Evolutionary conservation across 208 protist species (phyloP), one percentile per base, ranked within the genome.

Genomic region (Leishmania gerbilli): DNA sequence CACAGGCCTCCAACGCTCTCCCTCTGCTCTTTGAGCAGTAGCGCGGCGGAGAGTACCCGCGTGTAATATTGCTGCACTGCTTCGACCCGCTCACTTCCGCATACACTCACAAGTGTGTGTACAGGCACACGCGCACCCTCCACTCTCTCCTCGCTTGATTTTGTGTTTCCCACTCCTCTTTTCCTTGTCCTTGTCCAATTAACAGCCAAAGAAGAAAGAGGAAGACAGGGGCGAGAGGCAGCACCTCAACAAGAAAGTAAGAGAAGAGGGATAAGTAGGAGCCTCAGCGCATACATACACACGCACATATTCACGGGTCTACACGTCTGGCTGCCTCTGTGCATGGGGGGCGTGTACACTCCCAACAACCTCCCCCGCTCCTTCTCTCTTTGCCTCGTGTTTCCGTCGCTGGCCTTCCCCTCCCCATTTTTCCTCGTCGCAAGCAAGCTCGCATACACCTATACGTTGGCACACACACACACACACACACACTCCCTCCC

Each of bases 171-270:
- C 72, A 21, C 49, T 77, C 21, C 62, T 24, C 45, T 53, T 31
- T 13, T 80, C 24, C 15, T 60, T 83, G 72, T 53, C 80, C 42
- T 80, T 75, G 37, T 82, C 67, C 34, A 77, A 24, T n/a, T 8
- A 58, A 45, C 24, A 27, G 45, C 47, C 47, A 58, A 31, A 34
- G 9, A 65, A 4, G n/a, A 65, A 65, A 65, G n/a, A 31, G 13
- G 9, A 65, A 37, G n/a, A 65, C 37, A 65, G n/a, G 13, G 19
- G 67, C 5, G 40, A 49, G 17, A 49, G 40, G 21, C 42, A 47
- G 67, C 21, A 49, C 67, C 7, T 24, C 13, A 47, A 47, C 11
- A 31, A 49, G 67, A 15, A 40, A 47, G 42, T n/a, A 24, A 47
- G 40, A 72, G 19, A 49, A 72, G 19, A 49, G 21, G 42, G 19